Percentiles rank a stretch among this genome's conserved stretches.
These are phyloP conservation scores for Lipomyces sp. DNA, from an alignment of 805 yeast species.

Conservation along the genomic window DNA sequence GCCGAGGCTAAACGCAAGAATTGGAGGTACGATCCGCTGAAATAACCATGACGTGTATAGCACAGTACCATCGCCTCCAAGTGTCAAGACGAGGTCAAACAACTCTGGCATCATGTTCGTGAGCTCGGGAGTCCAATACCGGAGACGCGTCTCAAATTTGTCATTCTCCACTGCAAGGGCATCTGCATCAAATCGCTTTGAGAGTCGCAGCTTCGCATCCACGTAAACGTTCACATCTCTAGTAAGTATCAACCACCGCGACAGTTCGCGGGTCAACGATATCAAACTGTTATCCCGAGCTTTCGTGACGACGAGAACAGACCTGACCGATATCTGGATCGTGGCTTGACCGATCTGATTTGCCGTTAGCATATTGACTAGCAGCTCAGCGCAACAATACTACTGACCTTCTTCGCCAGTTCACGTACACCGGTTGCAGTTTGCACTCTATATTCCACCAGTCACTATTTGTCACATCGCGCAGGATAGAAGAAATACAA, in stretches of 20 bases:
- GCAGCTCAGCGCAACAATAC: too few relatives aligned
- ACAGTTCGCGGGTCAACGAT: slow-evolving; percentile 70
- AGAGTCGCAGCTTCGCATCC: slow-evolving; percentile 61
- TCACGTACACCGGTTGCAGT: slow-evolving; percentile 36
- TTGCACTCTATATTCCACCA: slow-evolving; percentile 18
- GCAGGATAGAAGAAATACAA: too few relatives aligned
- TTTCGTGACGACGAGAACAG: slow-evolving; percentile 82
- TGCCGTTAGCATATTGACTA: background rate
- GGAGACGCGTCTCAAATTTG: slow-evolving; percentile 45
- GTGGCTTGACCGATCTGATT: slow-evolving; percentile 31
- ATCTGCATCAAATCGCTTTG: slow-evolving; percentile 59
- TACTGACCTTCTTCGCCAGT: slow-evolving; percentile 31
- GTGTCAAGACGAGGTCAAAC: slow-evolving; percentile 75
- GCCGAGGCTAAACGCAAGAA: slow-evolving; percentile 67
- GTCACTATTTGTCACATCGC: background rate
- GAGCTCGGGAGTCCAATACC: slow-evolving; percentile 67
- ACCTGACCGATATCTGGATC: slow-evolving; percentile 60
- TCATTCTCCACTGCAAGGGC: slow-evolving; percentile 49
- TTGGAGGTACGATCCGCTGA: slow-evolving; percentile 85
- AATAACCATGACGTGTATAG: slow-evolving; percentile 77
- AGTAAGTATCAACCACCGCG: slow-evolving; percentile 63
- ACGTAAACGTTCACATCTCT: slow-evolving; percentile 58
- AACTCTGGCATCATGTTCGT: slow-evolving; percentile 38
- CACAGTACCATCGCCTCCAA: slow-evolving; percentile 98
- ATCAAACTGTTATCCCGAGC: slow-evolving; percentile 79